Conservation (phyloP, 805 yeast species). For the Lipomyces starkeyi region DNA sequence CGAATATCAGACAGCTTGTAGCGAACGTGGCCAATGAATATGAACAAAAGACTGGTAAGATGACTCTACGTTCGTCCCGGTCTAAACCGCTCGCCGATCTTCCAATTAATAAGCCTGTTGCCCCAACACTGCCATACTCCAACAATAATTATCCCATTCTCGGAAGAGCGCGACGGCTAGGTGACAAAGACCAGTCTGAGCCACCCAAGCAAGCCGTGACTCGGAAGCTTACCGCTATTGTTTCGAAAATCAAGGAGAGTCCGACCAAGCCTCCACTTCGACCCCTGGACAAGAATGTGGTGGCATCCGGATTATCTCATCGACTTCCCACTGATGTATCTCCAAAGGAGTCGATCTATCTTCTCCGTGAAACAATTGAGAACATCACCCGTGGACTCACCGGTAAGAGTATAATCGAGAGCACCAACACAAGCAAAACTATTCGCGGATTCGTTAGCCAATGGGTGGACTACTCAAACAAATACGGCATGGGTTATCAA, state of each 20-base stretch:
- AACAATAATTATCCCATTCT: slow-evolving; percentile 15
- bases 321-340: not conserved
- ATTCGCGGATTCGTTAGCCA: slow-evolving; percentile 67
- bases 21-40: slow-evolving; percentile 24
- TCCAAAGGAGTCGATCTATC: not conserved
- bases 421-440: not conserved
- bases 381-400: slow-evolving; percentile 16
- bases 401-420: not conserved
- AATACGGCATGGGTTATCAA: slow-evolving; percentile 94
- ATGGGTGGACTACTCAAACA: slow-evolving; percentile 98
- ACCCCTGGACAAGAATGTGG: slow-evolving; percentile 1
- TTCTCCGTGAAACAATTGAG: slow-evolving; percentile 15
- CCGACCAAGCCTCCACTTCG: slow-evolving; percentile 1
- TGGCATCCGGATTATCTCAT: not conserved
- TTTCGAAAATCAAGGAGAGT: not conserved
- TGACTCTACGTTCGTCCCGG: slow-evolving; percentile 21
- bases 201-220: not conserved
- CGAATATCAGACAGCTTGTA: slow-evolving; percentile 28
- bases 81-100: slow-evolving; percentile 31
- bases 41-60: not conserved
- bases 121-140: not conserved
- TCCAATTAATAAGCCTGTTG: slow-evolving; percentile 24
- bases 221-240: not conserved
- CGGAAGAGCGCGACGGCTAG: slow-evolving; percentile 30
- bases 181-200: slow-evolving; percentile 20